Conservation (phyloP, 1,139 yeast species). For the Wickerhamomyces sp. region DNA sequence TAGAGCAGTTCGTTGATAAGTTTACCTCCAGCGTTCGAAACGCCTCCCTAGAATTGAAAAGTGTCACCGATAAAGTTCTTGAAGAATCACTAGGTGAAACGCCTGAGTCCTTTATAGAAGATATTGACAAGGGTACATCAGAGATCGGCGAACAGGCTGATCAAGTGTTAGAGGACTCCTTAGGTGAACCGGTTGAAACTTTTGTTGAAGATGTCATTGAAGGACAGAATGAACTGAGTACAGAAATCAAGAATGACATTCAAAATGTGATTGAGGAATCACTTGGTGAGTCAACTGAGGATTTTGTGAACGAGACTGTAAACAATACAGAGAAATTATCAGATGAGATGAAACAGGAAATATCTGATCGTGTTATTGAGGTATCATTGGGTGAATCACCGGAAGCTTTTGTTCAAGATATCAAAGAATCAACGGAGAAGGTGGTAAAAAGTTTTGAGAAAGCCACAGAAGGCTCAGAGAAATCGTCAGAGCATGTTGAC, state of each 20-base stretch:
- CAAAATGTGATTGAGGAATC: neutral
- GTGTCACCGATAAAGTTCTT: neutral
- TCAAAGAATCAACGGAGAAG: neutral
- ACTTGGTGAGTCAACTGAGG: neutral
- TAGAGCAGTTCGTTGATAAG: neutral
- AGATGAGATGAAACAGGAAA: neutral
- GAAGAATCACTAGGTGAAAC: neutral
- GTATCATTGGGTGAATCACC: slow-evolving; percentile 6
- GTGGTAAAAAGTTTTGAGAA: neutral
- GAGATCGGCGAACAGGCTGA: slow-evolving; percentile 1
- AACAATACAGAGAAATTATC: neutral
- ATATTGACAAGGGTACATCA: slow-evolving; percentile 2
- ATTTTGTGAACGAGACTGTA: neutral
- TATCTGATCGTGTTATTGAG: neutral
- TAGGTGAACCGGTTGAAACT: slow-evolving; percentile 5
- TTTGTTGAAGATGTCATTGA: slow-evolving; percentile 2
- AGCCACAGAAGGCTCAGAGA: no score
- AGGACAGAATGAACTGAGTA: slow-evolving; percentile 1
- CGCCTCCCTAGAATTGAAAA: neutral
- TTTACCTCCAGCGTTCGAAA: neutral
- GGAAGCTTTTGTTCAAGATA: slow-evolving; percentile 7
- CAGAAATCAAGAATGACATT: neutral
- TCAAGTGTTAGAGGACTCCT: neutral
- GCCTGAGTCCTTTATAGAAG: slow-evolving; percentile 1
- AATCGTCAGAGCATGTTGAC: no score